Conservation (phyloP, 129 eudicot genomes). For the Dittrichia graveolens region DNA sequence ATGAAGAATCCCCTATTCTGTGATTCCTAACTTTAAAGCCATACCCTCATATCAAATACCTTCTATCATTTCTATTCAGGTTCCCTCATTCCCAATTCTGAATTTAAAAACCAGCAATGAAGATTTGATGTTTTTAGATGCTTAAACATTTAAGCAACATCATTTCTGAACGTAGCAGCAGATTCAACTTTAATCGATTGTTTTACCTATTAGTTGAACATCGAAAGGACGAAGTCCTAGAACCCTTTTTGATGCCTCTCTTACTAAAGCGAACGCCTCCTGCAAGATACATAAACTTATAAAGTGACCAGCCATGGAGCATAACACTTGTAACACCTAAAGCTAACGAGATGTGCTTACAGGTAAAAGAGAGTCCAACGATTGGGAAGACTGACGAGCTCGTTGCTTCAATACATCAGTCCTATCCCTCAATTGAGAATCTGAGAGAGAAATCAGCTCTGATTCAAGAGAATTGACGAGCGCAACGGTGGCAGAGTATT, state of each 20-base stretch:
- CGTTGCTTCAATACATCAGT: constrained; percentile 56
- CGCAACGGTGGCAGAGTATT: constrained; percentile 45
- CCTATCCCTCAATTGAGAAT: constrained; percentile 58
- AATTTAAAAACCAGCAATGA: not conserved
- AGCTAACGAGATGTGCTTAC: constrained; percentile 33
- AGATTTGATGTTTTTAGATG: not conserved
- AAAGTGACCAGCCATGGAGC: constrained; percentile 15
- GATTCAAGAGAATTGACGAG: constrained; percentile 58
- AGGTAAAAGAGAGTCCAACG: constrained; percentile 75
- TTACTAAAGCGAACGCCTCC: constrained; percentile 95
- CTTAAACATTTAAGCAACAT: constrained; percentile 1
- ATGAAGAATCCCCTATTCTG: not conserved
- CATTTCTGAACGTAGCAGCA: not conserved
- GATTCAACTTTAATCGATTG: not conserved
- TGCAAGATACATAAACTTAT: constrained; percentile 39
- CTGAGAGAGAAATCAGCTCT: constrained; percentile 47
- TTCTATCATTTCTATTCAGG: no score
- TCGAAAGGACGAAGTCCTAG: constrained; percentile 98
- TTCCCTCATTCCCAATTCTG: not conserved
- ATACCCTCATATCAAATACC: not conserved
- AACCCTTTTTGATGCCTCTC: constrained; percentile 97
- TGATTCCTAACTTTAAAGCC: not conserved
- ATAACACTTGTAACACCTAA: constrained; percentile 25
- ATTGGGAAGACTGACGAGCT: constrained; percentile 50
- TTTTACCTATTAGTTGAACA: constrained; percentile 84